These are phyloP conservation scores for Lablab purpureus DNA, from an alignment of 306 rosid species.

Conservation along the genomic window DNA sequence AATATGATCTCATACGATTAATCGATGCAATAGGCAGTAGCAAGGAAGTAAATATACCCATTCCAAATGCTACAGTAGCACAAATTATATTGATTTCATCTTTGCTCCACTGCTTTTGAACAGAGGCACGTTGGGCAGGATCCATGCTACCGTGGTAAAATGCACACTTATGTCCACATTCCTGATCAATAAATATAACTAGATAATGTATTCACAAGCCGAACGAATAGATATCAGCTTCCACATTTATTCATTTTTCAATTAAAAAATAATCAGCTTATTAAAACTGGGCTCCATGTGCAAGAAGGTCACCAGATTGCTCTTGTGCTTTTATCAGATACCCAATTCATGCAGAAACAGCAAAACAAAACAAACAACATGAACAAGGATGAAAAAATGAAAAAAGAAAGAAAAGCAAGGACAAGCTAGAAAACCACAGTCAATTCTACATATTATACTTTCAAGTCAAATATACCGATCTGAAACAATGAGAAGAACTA, in stretches of 20 bases:
- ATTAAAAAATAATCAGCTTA: slow-evolving; percentile 19
- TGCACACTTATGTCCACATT: slow-evolving; percentile 92
- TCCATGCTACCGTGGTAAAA: slow-evolving; percentile 98
- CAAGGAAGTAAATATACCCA: slow-evolving; percentile 73
- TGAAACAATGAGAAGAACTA: slow-evolving; percentile 46
- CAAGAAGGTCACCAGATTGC: slow-evolving; percentile 33
- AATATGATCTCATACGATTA: slow-evolving; percentile 43
- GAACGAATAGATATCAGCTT: neutral
- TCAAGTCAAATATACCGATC: slow-evolving; percentile 33
- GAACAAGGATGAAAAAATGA: slow-evolving; percentile 21
- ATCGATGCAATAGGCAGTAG: slow-evolving; percentile 45
- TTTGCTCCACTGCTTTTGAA: slow-evolving; percentile 99
- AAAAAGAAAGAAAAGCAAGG: slow-evolving; percentile 7
- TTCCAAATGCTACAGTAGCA: slow-evolving; percentile 99
- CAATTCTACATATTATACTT: slow-evolving; percentile 22
- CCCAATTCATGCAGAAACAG: slow-evolving; percentile 29
- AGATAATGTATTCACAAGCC: slow-evolving; percentile 42
- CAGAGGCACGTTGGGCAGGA: slow-evolving; percentile 81
- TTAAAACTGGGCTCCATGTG: slow-evolving; percentile 16
- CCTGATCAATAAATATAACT: slow-evolving; percentile 63
- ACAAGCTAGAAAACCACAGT: slow-evolving; percentile 33
- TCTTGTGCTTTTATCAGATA: slow-evolving; percentile 20
- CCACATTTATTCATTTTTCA: slow-evolving; percentile 18
- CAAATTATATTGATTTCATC: slow-evolving; percentile 94
- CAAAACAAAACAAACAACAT: slow-evolving; percentile 20